Evolutionary conservation across 768 basidiomycete species (phyloP).

Genomic region (Suillus subalutaceus): DNA sequence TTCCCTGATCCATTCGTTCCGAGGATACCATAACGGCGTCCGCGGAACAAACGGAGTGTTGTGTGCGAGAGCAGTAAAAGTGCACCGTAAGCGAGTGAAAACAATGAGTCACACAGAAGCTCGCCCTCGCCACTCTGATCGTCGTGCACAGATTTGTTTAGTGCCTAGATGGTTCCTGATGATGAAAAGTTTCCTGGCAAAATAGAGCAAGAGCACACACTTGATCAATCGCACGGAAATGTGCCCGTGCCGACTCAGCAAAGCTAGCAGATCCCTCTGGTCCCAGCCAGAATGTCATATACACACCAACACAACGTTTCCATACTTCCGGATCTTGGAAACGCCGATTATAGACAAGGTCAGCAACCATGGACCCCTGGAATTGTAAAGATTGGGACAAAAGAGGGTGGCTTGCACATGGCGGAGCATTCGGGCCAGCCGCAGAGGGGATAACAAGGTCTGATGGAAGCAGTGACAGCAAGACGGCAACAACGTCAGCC

Average conservation of each 20-base stretch:
- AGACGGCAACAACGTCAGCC: conserved; percentile 52
- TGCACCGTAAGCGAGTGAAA: conserved; percentile 95
- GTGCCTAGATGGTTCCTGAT: conserved; percentile 48
- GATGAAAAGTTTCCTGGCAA: conserved; percentile 14
- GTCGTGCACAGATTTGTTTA: conserved; percentile 46
- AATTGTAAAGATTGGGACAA: conserved; percentile 68
- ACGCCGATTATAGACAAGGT: conserved; percentile 66
- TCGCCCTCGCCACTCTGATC: conserved; percentile 74
- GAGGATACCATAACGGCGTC: conserved; percentile 92
- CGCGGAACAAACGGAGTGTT: conserved; percentile 83
- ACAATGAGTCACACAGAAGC: conserved; percentile 88
- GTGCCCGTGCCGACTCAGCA: conserved; percentile 64
- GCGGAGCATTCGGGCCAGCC: conserved; percentile 52
- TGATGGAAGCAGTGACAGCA: conserved; percentile 63
- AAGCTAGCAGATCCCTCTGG: conserved; percentile 51
- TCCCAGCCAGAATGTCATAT: conserved; percentile 73
- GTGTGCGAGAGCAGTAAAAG: conserved; percentile 94
- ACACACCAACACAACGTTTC: conserved; percentile 73
- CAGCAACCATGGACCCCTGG: conserved; percentile 72
- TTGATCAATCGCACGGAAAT: conserved; percentile 80
- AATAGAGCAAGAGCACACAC: conserved; percentile 34
- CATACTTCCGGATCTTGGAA: conserved; percentile 59
- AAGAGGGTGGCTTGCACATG: conserved; percentile 55
- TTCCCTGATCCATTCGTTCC: conserved; percentile 98
- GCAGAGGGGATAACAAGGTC: conserved; percentile 44